A percentile compares a stretch with the other conserved stretches of the same genome.
These are phyloP conservation scores for Maudiozyma bulderi DNA, from an alignment of 805 yeast species.

Conservation along the genomic window DNA sequence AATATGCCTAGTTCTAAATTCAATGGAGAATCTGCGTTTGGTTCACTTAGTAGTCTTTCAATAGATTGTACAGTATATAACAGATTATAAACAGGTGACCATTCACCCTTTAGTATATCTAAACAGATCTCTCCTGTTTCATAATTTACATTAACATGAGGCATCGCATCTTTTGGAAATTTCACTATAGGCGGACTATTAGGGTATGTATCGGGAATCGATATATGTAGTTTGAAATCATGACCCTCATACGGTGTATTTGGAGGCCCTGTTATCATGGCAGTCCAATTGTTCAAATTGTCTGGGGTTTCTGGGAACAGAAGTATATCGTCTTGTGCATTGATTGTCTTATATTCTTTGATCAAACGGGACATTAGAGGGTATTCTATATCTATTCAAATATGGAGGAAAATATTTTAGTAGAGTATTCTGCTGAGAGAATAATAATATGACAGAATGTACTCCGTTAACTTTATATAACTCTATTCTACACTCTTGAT, in stretches of 20 bases:
- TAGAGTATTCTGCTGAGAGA: too few species aligned
- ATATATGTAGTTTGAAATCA: constrained; percentile 40
- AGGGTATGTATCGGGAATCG: constrained; percentile 44
- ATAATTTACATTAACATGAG: constrained; percentile 42
- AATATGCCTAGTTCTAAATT: constrained; percentile 62
- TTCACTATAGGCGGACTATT: constrained; percentile 45
- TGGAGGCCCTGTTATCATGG: constrained; percentile 41
- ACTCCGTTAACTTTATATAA: too few species aligned
- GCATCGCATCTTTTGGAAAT: constrained; percentile 34
- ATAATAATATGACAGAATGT: too few species aligned
- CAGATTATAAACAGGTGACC: constrained; percentile 73
- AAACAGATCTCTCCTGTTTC: constrained; percentile 62
- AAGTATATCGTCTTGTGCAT: constrained; percentile 21
- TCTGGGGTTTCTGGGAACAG: constrained; percentile 37
- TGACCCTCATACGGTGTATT: constrained; percentile 46
- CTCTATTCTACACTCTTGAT: too few species aligned
- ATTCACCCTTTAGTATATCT: constrained; percentile 46
- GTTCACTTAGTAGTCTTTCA: constrained; percentile 46
- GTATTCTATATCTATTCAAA: too few species aligned
- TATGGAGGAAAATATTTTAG: too few species aligned
- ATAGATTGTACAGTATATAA: constrained; percentile 48
- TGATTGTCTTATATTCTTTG: constrained; percentile 14
- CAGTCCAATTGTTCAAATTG: constrained; percentile 43
- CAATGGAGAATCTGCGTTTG: constrained; percentile 64
- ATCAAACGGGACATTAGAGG: constrained; percentile 8